Evolutionary conservation across 306 rosid species (phyloP).

Genomic region (Dryas alaskensis): DNA sequence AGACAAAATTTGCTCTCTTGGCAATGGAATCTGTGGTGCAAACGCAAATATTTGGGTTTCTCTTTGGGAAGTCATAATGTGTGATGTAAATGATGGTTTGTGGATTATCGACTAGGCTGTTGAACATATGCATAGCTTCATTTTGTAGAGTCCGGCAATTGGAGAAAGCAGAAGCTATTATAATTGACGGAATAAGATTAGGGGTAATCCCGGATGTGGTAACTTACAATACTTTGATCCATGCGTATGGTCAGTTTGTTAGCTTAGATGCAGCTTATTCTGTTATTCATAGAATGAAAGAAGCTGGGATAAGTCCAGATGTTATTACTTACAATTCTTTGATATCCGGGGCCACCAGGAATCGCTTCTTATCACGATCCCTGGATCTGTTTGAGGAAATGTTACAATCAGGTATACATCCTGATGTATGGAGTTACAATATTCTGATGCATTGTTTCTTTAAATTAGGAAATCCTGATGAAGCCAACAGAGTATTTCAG

Average conservation of each 20-base stretch:
- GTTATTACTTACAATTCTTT: constrained; percentile 70
- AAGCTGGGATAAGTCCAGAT: constrained; percentile 67
- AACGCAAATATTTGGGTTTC: background rate
- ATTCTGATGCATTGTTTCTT: constrained; percentile 69
- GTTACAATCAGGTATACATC: constrained; percentile 48
- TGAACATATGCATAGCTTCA: constrained; percentile 64
- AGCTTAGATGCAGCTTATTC: constrained; percentile 49
- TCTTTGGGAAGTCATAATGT: constrained; percentile 21
- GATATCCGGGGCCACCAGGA: constrained; percentile 51
- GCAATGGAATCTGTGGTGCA: too few species aligned
- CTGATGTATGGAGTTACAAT: constrained; percentile 72
- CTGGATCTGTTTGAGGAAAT: constrained; percentile 67
- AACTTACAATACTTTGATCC: constrained; percentile 72
- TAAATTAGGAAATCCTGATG: constrained; percentile 65
- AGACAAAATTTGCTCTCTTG: too few species aligned
- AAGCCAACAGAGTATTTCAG: constrained; percentile 55
- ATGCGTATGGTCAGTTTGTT: constrained; percentile 59
- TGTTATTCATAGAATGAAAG: constrained; percentile 59
- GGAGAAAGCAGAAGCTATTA: constrained; percentile 50
- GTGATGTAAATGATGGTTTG: constrained; percentile 43
- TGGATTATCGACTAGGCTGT: constrained; percentile 54
- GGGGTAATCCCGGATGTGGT: constrained; percentile 64
- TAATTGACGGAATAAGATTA: constrained; percentile 58
- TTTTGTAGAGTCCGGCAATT: constrained; percentile 49
- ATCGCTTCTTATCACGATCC: constrained; percentile 33